Conservation (phyloP, 1,284 basidiomycete species). For the Athelia psychrophila region DNA sequence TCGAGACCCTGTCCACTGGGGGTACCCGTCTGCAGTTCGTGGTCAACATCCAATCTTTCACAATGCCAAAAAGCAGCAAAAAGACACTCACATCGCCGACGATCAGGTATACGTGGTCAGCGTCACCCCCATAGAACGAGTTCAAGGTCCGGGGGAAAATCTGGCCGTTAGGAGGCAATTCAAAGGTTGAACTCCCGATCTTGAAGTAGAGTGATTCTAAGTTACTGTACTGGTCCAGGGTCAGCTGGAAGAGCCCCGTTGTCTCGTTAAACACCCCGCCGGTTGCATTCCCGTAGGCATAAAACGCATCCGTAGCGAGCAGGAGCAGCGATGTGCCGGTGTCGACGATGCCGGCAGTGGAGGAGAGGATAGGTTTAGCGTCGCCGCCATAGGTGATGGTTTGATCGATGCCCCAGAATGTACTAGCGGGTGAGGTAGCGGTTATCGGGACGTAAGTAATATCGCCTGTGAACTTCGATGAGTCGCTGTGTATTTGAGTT, state of each 20-base stretch:
- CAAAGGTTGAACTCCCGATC: constrained; percentile 25
- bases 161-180: constrained; percentile 34
- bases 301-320: constrained; percentile 13
- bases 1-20: constrained; percentile 3
- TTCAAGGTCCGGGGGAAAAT: constrained; percentile 32
- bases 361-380: constrained; percentile 5
- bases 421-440: background rate
- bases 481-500: constrained; percentile 6
- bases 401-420: background rate
- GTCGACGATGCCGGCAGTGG: constrained; percentile 12
- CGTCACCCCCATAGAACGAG: constrained; percentile 28
- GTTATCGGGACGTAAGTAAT: constrained; percentile 14
- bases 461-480: constrained; percentile 6
- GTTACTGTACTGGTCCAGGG: constrained; percentile 25
- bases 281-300: constrained; percentile 27
- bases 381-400: constrained; percentile 3
- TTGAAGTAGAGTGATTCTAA: constrained; percentile 32
- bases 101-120: constrained; percentile 28
- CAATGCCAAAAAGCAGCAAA: background rate
- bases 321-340: constrained; percentile 14
- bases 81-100: background rate
- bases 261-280: constrained; percentile 28
- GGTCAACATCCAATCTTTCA: background rate
- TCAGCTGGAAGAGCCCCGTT: constrained; percentile 34
- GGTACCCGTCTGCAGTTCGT: background rate